phyloP scores from a whole-genome alignment of 1,284 basidiomycete species.

The Rhodotorula mucilaginosa region DNA sequence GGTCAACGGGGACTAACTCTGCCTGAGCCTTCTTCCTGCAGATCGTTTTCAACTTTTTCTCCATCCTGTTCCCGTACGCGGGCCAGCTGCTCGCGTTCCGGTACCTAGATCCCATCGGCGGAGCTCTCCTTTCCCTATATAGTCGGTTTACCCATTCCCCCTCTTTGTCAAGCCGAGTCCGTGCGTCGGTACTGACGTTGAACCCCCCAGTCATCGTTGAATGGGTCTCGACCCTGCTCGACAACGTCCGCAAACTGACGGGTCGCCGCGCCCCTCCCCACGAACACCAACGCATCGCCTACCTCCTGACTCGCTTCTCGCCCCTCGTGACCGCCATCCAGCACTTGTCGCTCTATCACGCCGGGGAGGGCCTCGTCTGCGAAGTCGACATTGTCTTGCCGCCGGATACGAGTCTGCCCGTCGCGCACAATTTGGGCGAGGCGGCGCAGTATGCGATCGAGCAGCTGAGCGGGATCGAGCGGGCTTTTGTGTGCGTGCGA shows the following conservation, averaged over 20 bases:
- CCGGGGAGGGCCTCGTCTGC: slow-evolving; percentile 37
- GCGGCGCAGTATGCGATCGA: slow-evolving; percentile 40
- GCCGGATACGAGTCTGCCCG: slow-evolving; percentile 49
- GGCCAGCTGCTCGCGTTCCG: slow-evolving; percentile 46
- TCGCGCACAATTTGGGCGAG: slow-evolving; percentile 52
- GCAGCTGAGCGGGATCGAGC: slow-evolving; percentile 51
- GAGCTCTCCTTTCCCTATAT: slow-evolving; percentile 52
- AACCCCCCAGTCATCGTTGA: slow-evolving; percentile 49
- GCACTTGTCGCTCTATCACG: slow-evolving; percentile 44
- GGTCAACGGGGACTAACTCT: no score
- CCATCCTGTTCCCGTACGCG: slow-evolving; percentile 56
- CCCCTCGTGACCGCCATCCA: slow-evolving; percentile 44
- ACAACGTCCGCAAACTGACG: slow-evolving; percentile 52
- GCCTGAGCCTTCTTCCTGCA: slow-evolving; percentile 14
- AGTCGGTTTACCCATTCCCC: slow-evolving; percentile 40
- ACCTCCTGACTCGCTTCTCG: slow-evolving; percentile 52
- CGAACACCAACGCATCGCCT: slow-evolving; percentile 51
- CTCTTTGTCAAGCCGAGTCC: no score
- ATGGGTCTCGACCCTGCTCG: slow-evolving; percentile 51
- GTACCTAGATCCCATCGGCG: slow-evolving; percentile 54
- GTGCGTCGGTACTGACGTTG: no score
- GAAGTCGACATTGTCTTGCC: slow-evolving; percentile 53
- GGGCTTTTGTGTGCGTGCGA: slow-evolving; percentile 51
- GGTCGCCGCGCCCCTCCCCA: slow-evolving; percentile 39
- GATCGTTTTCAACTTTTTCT: slow-evolving; percentile 57